Evolutionary conservation across 768 basidiomycete species (phyloP), one percentile per base, ranked within the genome.

Genomic region (Leucocoprinus birnbaumii): DNA sequence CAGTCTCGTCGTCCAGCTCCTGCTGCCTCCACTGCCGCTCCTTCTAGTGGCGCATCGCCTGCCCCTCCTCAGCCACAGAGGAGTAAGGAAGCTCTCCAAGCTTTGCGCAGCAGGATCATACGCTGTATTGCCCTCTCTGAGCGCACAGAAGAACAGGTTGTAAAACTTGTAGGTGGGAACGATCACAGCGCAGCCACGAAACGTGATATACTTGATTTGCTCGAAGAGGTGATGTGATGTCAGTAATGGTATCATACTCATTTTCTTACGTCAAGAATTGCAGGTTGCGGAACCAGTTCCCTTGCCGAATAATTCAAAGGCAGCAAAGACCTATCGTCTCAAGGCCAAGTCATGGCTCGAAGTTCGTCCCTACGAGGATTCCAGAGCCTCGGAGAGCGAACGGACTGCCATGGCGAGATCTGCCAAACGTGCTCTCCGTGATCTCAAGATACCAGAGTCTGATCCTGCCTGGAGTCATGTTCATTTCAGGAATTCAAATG

Each of bases 321-420:
- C 73, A 1, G 48, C 61, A 6, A 71, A 72, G 54, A 61, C 59
- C 0, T 90, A 85, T 76, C 62, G 69, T 27, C 79, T 89, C 56
- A 86, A 82, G 58, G 68, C 75, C 21, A 63, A 67, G 18, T 70
- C 80, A 2, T 91, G 88, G 87, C 73, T 73, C 31, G 84, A 90
- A 62, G 84, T 89, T 22, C 82, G 86, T 5, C 89, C 89, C 0
- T 83, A 76, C 55, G 85, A 83, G 58, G 87, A 80, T 76, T 70
- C 75, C 0, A 71, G 71, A 25, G 71, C 86, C 24, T 70, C 71
- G 2, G 78, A 80, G 25, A 47, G 69, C 2, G 80, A 84, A 43
- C 76, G 80, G 3, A 70, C 68, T 7, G 61, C 57, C n/a, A 70
- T 89, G 65, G 75, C 80, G 7, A 76, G 80, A 38, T 71, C 74